A percentile compares a stretch with the other conserved stretches of the same genome.
These are phyloP conservation scores for Globisporangium cylindrosporum DNA, from an alignment of 352 stramenopile genomes.

Conservation along the genomic window DNA sequence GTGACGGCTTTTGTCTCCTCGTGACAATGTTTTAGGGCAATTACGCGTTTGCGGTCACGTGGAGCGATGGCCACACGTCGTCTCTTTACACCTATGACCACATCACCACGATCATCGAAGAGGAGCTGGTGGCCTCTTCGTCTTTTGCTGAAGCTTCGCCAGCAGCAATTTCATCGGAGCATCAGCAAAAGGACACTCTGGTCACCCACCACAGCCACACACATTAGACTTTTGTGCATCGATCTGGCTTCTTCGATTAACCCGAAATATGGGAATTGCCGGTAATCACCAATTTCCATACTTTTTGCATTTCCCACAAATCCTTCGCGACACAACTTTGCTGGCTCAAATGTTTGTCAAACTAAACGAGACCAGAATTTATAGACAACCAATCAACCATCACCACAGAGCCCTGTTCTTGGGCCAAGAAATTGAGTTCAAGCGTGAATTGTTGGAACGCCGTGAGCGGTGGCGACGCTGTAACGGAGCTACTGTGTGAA, in stretches of 20 bases:
- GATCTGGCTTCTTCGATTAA: not conserved
- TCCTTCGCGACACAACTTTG: not conserved
- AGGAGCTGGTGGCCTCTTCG: slow-evolving; percentile 16
- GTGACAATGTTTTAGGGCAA: slow-evolving; percentile 78
- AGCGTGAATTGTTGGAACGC: not conserved
- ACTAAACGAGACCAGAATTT: not conserved
- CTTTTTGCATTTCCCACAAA: not conserved
- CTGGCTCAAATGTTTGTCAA: not conserved
- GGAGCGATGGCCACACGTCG: slow-evolving; percentile 96
- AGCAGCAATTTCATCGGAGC: not conserved
- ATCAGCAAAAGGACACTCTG: not conserved
- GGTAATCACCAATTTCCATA: not conserved
- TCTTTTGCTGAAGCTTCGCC: not conserved
- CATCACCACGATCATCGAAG: slow-evolving; percentile 55
- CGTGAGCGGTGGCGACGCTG: not conserved
- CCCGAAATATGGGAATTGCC: not conserved
- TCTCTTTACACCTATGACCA: slow-evolving; percentile 96
- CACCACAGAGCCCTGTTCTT: not conserved
- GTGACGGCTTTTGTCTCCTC: not conserved
- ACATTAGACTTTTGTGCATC: slow-evolving; percentile 3
- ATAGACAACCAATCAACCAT: not conserved
- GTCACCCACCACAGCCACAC: slow-evolving; percentile 4
- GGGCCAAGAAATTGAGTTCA: not conserved
- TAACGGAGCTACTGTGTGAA: too few species aligned
- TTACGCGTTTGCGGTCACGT: slow-evolving; percentile 97